Conservation (phyloP, 2,329 filamentous ascomycete species). For the Colletotrichum sp. region DNA sequence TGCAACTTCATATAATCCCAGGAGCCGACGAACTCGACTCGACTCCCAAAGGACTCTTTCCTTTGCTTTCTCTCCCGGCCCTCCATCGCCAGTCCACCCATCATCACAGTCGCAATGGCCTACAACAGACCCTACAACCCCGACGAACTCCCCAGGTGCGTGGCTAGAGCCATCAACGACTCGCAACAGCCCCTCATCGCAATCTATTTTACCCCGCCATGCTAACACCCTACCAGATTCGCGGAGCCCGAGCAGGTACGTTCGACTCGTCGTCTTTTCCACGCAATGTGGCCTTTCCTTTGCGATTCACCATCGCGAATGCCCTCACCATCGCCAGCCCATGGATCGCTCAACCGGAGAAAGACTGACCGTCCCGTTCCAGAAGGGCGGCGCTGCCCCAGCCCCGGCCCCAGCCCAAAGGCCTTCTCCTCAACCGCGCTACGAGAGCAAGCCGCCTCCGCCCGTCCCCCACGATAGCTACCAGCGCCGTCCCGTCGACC, state of each 20-base stretch:
- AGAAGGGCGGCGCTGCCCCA: conserved; percentile 25
- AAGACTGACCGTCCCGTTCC: conserved; percentile 7
- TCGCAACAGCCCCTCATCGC: conserved; percentile 14
- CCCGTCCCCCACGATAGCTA: conserved; percentile 39
- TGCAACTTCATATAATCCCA: conserved; percentile 14
- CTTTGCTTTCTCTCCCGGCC: neutral
- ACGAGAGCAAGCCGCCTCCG: conserved; percentile 55
- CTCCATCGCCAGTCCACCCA: neutral
- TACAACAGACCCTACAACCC: conserved; percentile 95
- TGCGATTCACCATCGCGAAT: neutral
- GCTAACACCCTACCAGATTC: conserved; percentile 56
- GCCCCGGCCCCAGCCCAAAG: conserved; percentile 16
- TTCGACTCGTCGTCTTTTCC: conserved; percentile 3
- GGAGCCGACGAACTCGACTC: neutral
- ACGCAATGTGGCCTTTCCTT: conserved; percentile 5
- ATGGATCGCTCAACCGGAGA: conserved; percentile 20
- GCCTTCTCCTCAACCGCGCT: conserved; percentile 37
- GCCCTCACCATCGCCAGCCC: neutral
- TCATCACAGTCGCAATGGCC: conserved; percentile 68
- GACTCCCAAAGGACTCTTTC: neutral
- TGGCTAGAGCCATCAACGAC: conserved; percentile 20
- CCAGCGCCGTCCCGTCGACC: conserved; percentile 19
- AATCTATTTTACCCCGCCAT: conserved; percentile 19
- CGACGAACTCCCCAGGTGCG: conserved; percentile 91
- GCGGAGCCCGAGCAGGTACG: conserved; percentile 76